These are phyloP conservation scores for Fusarium xylarioides DNA, from an alignment of 2,329 filamentous ascomycete genomes.

Conservation along the genomic window DNA sequence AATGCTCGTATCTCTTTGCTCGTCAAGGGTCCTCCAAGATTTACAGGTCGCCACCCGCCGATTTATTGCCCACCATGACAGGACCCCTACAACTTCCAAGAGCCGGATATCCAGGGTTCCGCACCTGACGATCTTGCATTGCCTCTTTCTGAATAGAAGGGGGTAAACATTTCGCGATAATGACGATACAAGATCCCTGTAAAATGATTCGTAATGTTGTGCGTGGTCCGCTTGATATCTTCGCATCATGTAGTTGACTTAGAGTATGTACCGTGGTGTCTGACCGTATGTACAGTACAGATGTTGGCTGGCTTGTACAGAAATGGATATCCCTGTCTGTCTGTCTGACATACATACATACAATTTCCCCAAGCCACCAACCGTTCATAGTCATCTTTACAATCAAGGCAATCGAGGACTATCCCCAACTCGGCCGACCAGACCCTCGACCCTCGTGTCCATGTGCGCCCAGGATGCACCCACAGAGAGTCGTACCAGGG, in stretches of 20 bases:
- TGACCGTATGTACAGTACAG: neutral
- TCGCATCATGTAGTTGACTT: conserved; percentile 13
- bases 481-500: conserved; percentile 25
- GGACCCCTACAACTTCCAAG: conserved; percentile 9
- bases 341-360: conserved; percentile 23
- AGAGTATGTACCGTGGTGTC: neutral
- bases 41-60: conserved; percentile 26
- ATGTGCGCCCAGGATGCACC: conserved; percentile 35
- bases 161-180: neutral
- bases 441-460: conserved; percentile 30
- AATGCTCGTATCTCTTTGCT: conserved; percentile 6
- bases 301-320: neutral
- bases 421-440: conserved; percentile 33
- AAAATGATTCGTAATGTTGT: neutral
- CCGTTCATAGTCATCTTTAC: conserved; percentile 30
- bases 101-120: conserved; percentile 27
- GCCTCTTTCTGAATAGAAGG: conserved; percentile 3
- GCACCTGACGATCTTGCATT: conserved; percentile 14
- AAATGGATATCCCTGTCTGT: conserved; percentile 24
- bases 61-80: conserved; percentile 22
- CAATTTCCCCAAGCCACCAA: conserved; percentile 32
- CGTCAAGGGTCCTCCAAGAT: conserved; percentile 14
- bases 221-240: neutral
- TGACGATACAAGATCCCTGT: conserved; percentile 13
- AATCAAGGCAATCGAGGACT: conserved; percentile 40